These are phyloP conservation scores for Jamesozyma gamospora DNA, from an alignment of 805 yeast genomes.

Conservation along the genomic window DNA sequence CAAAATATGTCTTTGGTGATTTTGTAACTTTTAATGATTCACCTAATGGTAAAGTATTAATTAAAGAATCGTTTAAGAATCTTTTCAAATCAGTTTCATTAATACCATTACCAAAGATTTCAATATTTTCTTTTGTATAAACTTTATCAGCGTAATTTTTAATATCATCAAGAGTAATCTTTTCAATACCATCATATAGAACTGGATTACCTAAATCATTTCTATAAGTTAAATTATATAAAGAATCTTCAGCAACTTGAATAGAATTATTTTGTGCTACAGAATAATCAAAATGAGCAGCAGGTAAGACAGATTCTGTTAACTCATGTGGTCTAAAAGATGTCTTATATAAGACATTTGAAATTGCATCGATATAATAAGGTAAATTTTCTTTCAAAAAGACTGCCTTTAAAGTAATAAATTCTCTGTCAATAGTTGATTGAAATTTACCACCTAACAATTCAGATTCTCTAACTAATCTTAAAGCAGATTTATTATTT, in stretches of 20 bases:
- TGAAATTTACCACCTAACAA: constrained; percentile 77
- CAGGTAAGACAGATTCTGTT: constrained; percentile 72
- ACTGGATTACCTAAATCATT: constrained; percentile 80
- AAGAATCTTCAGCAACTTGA: constrained; percentile 61
- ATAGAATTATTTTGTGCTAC: constrained; percentile 42
- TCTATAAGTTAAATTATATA: constrained; percentile 77
- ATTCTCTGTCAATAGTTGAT: constrained; percentile 71
- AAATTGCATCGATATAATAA: constrained; percentile 78
- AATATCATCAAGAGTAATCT: constrained; percentile 54
- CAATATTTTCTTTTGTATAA: constrained; percentile 62
- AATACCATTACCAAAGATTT: constrained; percentile 66
- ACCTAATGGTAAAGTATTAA: constrained; percentile 51
- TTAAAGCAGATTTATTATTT: constrained; percentile 71
- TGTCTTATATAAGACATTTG: constrained; percentile 60
- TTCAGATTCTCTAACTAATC: constrained; percentile 91
- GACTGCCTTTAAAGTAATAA: constrained; percentile 65
- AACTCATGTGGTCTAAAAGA: constrained; percentile 77
- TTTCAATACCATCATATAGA: constrained; percentile 55
- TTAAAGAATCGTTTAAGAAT: constrained; percentile 58
- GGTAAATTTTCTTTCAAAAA: constrained; percentile 87
- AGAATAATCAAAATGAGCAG: constrained; percentile 54
- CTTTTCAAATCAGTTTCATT: constrained; percentile 55
- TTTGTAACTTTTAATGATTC: constrained; percentile 34
- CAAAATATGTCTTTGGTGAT: constrained; percentile 40
- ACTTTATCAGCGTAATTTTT: constrained; percentile 54